phyloP scores from a whole-genome alignment of 345 rosid genomes.

The Salix viminalis region DNA sequence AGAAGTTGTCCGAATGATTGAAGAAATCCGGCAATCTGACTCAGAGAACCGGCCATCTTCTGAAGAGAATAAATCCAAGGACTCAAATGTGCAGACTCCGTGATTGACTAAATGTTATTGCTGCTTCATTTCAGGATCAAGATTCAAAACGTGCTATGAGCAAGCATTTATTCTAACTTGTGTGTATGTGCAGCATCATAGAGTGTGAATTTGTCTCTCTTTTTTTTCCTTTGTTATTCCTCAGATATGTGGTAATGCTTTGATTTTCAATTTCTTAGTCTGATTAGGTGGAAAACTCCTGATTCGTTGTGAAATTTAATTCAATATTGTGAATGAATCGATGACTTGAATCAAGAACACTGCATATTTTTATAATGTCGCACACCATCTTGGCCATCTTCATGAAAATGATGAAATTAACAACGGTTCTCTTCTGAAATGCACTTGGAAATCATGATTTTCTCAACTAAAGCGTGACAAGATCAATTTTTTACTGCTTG shows the following conservation, averaged over 20 bases:
- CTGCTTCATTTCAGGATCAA: conserved; percentile 1
- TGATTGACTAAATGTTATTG: conserved; percentile 22
- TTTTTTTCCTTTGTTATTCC: not conserved
- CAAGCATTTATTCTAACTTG: not conserved
- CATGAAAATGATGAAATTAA: not conserved
- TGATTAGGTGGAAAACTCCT: not conserved
- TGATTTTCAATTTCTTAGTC: not conserved
- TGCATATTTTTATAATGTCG: not conserved
- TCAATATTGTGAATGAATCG: conserved; percentile 24
- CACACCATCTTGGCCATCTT: not conserved
- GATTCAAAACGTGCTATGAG: not conserved
- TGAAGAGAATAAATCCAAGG: conserved; percentile 71
- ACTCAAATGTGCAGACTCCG: conserved; percentile 69
- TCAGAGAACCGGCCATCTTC: conserved; percentile 76
- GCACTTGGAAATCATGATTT: not conserved
- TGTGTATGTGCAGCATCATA: conserved; percentile 3
- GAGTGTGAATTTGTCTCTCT: conserved; percentile 17
- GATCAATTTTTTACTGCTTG: not conserved
- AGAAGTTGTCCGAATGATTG: conserved; percentile 79
- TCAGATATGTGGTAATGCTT: not conserved
- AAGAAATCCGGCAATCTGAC: conserved; percentile 71
- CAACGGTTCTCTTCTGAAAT: not conserved
- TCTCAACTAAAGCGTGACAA: not conserved
- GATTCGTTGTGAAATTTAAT: conserved; percentile 25
- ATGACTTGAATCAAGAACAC: conserved; percentile 12